Base-by-base conservation (phyloP, 2,329 filamentous ascomycete genomes). In the Pseudopithomyces chartarum region DNA sequence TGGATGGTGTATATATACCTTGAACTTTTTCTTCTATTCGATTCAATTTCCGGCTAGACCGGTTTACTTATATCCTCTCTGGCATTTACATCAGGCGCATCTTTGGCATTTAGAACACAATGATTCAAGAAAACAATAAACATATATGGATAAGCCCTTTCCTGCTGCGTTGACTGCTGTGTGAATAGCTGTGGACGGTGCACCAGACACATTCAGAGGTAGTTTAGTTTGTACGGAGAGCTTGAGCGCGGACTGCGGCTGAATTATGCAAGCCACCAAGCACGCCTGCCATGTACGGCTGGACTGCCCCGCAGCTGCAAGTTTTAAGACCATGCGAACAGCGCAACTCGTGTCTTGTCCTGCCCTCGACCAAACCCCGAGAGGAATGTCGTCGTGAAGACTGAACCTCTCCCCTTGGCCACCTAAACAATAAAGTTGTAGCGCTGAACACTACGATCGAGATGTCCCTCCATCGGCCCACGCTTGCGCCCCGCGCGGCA, bases 1-100 rank as follows among this genome's bases (percentile, higher is more conserved):
- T 51, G 39, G 36, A 17, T 23, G 26, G 48, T 51, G 48, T 51
- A 38, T 33, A 51, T 51, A 51, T 50, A 50, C 47, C 47, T 50
- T 51, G 42, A 42, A 43, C 48, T 26, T 42, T 51, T 43, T 29
- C 34, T 23, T 39, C 33, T 50, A 22, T 50, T 50, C 34, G 20
- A 19, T 50, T 50, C 13, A 50, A 50, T 50, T 22, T 40, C 34
- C 47, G 47, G 47, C 47, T 40, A 50, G 47, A 20, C 47, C 47
- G 47, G 47, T 29, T 50, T 36, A 19, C 29, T 13, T 36, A 10
- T 29, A 47, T 17, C 36, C 15, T 29, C 15, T 20, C 34, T 50
- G 38, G 34, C 20, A 50, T 40, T 40, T 29, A 29, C 26, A 29
- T 20, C 20, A 34, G 47, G 34, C 47, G 34, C 22, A 40, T 34